These are phyloP conservation scores for Metarhizium guizhouense DNA, from an alignment of 2,329 filamentous ascomycete species.

Conservation along the genomic window DNA sequence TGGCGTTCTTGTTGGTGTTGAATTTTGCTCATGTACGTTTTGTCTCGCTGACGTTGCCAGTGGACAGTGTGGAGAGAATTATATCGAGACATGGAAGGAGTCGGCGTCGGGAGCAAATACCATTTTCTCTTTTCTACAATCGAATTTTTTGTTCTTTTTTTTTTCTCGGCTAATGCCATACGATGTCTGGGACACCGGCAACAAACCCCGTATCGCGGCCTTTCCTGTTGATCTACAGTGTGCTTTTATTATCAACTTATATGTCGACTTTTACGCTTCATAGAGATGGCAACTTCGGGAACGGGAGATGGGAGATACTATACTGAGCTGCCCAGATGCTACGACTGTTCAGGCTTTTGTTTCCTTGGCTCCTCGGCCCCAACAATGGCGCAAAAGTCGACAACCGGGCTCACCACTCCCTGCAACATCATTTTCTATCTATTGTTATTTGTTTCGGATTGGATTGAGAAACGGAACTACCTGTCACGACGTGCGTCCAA, in stretches of 20 bases:
- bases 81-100: not conserved
- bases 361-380: not conserved
- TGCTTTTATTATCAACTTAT: not conserved
- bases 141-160: conserved; percentile 2
- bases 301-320: not conserved
- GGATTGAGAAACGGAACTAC: not conserved
- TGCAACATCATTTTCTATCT: not conserved
- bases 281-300: not conserved
- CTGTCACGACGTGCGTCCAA: not conserved
- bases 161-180: not conserved
- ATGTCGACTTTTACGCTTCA: not conserved
- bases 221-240: not conserved
- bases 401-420: not conserved
- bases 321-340: not conserved
- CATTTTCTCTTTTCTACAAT: not conserved
- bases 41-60: not conserved
- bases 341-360: not conserved
- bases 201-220: not conserved
- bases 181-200: not conserved
- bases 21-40: not conserved
- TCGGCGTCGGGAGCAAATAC: not conserved
- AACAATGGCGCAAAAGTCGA: not conserved
- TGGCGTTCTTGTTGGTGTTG: not conserved
- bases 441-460: not conserved
- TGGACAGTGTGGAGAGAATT: not conserved